Evolutionary conservation across 2,329 filamentous ascomycete genomes (phyloP).

Genomic region (Hyphodiscus sp.): DNA sequence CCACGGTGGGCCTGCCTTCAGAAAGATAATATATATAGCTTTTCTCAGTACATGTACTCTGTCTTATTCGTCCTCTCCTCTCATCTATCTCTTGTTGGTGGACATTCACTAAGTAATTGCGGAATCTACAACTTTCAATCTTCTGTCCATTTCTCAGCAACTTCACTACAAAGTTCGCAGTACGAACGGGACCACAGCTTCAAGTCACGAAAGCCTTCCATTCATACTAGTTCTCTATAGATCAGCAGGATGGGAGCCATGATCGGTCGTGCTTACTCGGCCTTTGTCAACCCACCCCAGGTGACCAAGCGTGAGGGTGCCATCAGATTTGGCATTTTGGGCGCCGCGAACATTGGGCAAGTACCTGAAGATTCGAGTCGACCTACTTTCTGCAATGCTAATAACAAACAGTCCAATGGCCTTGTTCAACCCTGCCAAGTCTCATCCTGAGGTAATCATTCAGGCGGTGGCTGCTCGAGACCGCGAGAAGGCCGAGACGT

Average conservation of each 20-base stretch:
- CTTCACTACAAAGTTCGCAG: too few relatives aligned
- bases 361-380: background rate
- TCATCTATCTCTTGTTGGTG: too few relatives aligned
- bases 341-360: constrained; percentile 11
- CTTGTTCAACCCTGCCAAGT: constrained; percentile 41
- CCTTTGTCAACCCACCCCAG: constrained; percentile 2
- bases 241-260: constrained; percentile 5
- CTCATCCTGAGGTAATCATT: constrained; percentile 46
- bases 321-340: constrained; percentile 11
- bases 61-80: too few relatives aligned
- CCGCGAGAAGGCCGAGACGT: constrained; percentile 37
- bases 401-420: constrained; percentile 31
- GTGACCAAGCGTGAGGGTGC: constrained; percentile 3
- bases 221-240: too few relatives aligned
- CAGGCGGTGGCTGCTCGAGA: constrained; percentile 45
- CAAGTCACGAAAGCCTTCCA: too few relatives aligned
- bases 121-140: too few relatives aligned
- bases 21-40: too few relatives aligned
- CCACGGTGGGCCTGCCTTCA: too few relatives aligned
- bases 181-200: too few relatives aligned
- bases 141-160: too few relatives aligned
- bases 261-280: constrained; percentile 2
- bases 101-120: too few relatives aligned
- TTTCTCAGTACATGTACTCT: too few relatives aligned
- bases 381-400: background rate